phyloP scores from a whole-genome alignment of 1,139 yeast genomes.

The Yamadazyma siamensis region DNA sequence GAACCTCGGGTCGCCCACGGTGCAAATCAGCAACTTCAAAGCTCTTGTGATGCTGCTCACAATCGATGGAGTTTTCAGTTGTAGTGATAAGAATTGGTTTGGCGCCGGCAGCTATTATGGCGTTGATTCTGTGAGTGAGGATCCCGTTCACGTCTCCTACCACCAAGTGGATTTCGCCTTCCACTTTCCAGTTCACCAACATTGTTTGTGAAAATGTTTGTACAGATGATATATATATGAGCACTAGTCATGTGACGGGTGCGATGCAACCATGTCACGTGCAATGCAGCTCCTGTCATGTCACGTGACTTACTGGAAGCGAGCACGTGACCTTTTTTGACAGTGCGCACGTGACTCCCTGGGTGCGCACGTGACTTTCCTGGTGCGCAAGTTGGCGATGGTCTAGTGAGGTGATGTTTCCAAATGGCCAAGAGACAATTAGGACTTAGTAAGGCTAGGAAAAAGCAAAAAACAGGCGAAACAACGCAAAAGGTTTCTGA shows the following conservation, averaged over 20 bases:
- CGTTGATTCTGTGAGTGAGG: conserved; percentile 47
- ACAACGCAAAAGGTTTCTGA: conserved; percentile 10
- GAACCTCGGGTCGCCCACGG: conserved; percentile 64
- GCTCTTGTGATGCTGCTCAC: conserved; percentile 29
- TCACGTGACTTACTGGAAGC: conserved; percentile 1
- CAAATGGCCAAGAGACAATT: conserved; percentile 80
- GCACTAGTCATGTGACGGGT: conserved; percentile 4
- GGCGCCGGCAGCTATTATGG: conserved; percentile 57
- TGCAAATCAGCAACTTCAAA: conserved; percentile 38
- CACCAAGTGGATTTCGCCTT: conserved; percentile 57
- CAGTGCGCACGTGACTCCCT: conserved; percentile 1
- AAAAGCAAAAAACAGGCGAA: conserved; percentile 39
- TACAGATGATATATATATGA: neutral
- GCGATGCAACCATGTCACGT: conserved; percentile 1
- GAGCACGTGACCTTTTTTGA: neutral
- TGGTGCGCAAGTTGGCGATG: no score
- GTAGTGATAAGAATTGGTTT: conserved; percentile 45
- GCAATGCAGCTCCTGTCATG: conserved; percentile 1
- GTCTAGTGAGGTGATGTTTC: no score
- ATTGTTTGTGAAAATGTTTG: conserved; percentile 1
- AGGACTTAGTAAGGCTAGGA: conserved; percentile 72
- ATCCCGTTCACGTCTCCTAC: conserved; percentile 54
- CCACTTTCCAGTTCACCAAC: conserved; percentile 30
- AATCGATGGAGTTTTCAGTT: conserved; percentile 16
- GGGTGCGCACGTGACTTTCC: conserved; percentile 1